Conservation (phyloP, 2,329 filamentous ascomycete genomes). For the Colletotrichum siamense region DNA sequence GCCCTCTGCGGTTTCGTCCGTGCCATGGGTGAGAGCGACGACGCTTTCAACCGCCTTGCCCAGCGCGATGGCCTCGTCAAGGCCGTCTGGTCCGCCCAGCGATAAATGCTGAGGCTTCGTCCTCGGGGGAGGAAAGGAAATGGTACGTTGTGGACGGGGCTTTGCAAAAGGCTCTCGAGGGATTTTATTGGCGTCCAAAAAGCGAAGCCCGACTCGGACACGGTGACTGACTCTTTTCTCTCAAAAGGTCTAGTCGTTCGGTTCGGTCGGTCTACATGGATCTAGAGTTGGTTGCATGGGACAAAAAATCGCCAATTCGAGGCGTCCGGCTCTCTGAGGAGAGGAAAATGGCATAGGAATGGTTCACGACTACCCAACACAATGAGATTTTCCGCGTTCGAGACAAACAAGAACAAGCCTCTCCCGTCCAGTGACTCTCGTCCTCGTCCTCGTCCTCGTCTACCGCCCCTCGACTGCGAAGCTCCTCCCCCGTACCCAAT, state of each 20-base stretch:
- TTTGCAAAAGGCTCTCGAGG: not conserved
- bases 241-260: slow-evolving; percentile 21
- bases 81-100: slow-evolving; percentile 87
- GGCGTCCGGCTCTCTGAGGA: slow-evolving; percentile 46
- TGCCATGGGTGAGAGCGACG: slow-evolving; percentile 97
- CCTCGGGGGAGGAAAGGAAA: slow-evolving; percentile 12
- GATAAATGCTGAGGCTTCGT: slow-evolving; percentile 48
- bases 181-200: not conserved
- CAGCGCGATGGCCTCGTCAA: slow-evolving; percentile 97
- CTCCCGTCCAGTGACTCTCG: slow-evolving; percentile 5
- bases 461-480: not conserved
- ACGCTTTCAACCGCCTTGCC: slow-evolving; percentile 92
- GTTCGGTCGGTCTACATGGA: slow-evolving; percentile 26
- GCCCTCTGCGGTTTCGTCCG: slow-evolving; percentile 97
- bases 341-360: slow-evolving; percentile 25
- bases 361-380: slow-evolving; percentile 25
- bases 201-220: not conserved
- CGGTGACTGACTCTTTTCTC: not conserved
- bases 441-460: not conserved
- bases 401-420: slow-evolving; percentile 34
- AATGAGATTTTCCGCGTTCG: slow-evolving; percentile 37
- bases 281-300: slow-evolving; percentile 25
- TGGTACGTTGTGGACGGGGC: slow-evolving; percentile 10
- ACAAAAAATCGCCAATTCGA: slow-evolving; percentile 39
- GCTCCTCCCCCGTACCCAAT: not conserved